Evolutionary conservation across 805 yeast species (phyloP).

Genomic region (Sungouiella thailandica): DNA sequence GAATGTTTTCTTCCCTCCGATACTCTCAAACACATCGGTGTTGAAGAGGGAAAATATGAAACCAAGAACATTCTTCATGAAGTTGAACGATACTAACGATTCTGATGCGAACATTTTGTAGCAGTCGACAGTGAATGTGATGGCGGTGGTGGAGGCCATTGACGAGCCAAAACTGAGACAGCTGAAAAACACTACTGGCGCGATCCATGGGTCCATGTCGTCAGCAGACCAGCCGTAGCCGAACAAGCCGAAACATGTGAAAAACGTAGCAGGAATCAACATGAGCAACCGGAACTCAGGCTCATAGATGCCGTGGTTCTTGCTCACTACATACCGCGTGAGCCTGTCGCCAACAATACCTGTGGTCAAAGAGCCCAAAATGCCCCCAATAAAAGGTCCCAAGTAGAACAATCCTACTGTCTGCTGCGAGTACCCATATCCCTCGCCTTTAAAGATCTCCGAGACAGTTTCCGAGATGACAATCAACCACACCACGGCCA

Average conservation of each 20-base stretch:
- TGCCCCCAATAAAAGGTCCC: conserved; percentile 54
- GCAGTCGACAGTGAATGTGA: conserved; percentile 54
- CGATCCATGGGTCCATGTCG: conserved; percentile 47
- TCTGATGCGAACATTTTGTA: conserved; percentile 56
- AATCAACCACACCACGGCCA: conserved; percentile 62
- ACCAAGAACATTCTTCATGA: conserved; percentile 51
- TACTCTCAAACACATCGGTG: conserved; percentile 35
- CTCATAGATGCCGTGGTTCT: conserved; percentile 53
- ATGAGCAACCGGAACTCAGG: conserved; percentile 57
- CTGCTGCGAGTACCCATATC: conserved; percentile 42
- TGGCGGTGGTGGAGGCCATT: conserved; percentile 56
- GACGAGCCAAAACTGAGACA: conserved; percentile 57
- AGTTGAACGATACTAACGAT: conserved; percentile 51
- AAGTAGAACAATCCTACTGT: conserved; percentile 51
- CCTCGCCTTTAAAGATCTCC: conserved; percentile 40
- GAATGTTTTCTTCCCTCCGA: conserved; percentile 45
- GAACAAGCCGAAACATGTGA: conserved; percentile 48
- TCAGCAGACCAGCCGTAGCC: conserved; percentile 61
- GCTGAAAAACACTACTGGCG: conserved; percentile 53
- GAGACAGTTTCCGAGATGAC: conserved; percentile 55
- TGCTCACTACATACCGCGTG: conserved; percentile 39
- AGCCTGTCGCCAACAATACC: conserved; percentile 47
- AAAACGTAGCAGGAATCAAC: conserved; percentile 44
- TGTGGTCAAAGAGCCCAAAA: conserved; percentile 50
- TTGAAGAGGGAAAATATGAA: conserved; percentile 55